phyloP scores from a whole-genome alignment of 441 rosid genomes.

The Arabidopsis lyrata region DNA sequence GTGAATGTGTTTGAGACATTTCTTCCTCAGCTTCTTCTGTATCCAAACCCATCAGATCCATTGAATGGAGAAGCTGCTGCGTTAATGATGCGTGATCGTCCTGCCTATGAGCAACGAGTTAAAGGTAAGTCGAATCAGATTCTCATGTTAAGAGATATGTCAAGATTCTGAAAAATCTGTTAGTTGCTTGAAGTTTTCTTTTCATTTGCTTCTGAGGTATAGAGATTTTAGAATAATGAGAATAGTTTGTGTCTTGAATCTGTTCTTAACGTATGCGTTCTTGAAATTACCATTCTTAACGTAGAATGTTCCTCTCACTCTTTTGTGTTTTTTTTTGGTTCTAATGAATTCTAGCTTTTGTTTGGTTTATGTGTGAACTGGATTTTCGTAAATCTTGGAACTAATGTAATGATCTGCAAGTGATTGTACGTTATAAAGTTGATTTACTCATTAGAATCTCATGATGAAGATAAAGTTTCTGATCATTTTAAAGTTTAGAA shows the following conservation, averaged over 20 bases:
- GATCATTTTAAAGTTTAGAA: not conserved
- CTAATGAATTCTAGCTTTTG: conserved; percentile 11
- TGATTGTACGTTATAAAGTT: not conserved
- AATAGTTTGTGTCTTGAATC: not conserved
- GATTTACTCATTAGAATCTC: not conserved
- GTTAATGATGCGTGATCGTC: conserved; percentile 85
- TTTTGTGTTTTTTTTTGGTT: not conserved
- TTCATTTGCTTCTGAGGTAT: not conserved
- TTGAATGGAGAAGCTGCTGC: conserved; percentile 98
- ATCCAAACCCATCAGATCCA: conserved; percentile 95
- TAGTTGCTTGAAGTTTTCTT: not conserved
- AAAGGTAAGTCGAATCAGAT: conserved; percentile 59
- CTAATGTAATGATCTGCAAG: not conserved
- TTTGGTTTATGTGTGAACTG: conserved; percentile 1
- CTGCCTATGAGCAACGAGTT: conserved; percentile 80
- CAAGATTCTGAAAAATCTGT: not conserved
- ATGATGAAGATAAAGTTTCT: not conserved
- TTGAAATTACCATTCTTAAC: not conserved
- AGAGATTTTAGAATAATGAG: not conserved
- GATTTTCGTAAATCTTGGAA: not conserved
- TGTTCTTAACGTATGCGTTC: not conserved
- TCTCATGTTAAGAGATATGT: not conserved
- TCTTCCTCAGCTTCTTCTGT: conserved; percentile 95
- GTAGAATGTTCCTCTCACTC: not conserved
- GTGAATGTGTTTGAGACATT: conserved; percentile 95